Evolutionary conservation across 495 filamentous ascomycete species (phyloP).

Genomic region (Annulohypoxylon maeteangense): DNA sequence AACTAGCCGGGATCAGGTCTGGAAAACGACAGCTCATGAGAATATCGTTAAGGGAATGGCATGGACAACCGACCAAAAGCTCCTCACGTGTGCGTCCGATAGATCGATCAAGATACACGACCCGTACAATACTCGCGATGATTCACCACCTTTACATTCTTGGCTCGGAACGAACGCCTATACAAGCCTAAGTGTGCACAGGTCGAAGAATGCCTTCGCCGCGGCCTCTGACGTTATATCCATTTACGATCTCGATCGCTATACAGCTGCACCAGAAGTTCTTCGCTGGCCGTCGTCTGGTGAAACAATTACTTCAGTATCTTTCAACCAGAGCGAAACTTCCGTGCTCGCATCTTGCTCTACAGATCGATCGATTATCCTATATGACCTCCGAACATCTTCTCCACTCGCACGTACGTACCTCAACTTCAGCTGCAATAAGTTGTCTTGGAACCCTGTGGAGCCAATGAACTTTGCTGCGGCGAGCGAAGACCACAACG

Average conservation of each 20-base stretch:
- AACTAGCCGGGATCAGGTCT: conserved; percentile 78
- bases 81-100: conserved; percentile 91
- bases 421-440: conserved; percentile 83
- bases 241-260: conserved; percentile 84
- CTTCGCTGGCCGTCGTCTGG: conserved; percentile 86
- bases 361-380: conserved; percentile 83
- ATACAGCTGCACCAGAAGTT: conserved; percentile 79
- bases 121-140: conserved; percentile 76
- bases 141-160: conserved; percentile 74
- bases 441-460: conserved; percentile 94
- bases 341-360: conserved; percentile 85
- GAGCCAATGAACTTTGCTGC: conserved; percentile 92
- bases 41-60: conserved; percentile 91
- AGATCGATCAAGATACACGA: conserved; percentile 89
- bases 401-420: conserved; percentile 82
- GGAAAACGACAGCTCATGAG: conserved; percentile 75
- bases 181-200: conserved; percentile 85
- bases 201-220: conserved; percentile 76
- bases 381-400: conserved; percentile 87
- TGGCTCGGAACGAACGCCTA: conserved; percentile 86
- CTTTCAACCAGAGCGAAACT: conserved; percentile 95
- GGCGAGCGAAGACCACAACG: conserved; percentile 72
- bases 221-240: conserved; percentile 82
- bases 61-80: conserved; percentile 84
- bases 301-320: conserved; percentile 90